phyloP scores from a whole-genome alignment of 2,329 filamentous ascomycete species.

The Apiospora phragmitis region DNA sequence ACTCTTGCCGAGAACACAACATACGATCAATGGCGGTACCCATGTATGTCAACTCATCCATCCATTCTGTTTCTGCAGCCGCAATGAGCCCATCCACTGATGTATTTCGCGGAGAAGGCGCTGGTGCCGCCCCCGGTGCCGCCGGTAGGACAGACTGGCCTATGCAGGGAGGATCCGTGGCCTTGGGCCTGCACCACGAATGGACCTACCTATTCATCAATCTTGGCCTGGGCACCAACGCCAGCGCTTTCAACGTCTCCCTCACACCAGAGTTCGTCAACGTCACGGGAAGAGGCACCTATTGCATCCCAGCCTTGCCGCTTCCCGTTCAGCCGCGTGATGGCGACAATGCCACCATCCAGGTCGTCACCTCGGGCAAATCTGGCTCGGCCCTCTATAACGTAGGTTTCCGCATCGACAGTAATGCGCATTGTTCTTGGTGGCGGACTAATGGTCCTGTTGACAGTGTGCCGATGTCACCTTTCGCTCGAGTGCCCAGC shows the following conservation, averaged over 20 bases:
- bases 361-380: slow-evolving; percentile 66
- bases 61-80: background rate
- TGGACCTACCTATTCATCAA: slow-evolving; percentile 57
- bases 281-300: slow-evolving; percentile 60
- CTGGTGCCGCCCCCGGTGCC: slow-evolving; percentile 43
- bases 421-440: background rate
- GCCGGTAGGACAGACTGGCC: slow-evolving; percentile 56
- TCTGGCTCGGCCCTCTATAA: slow-evolving; percentile 66
- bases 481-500: slow-evolving; percentile 54
- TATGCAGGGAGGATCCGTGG: slow-evolving; percentile 47
- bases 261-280: slow-evolving; percentile 61
- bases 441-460: background rate
- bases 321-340: slow-evolving; percentile 57
- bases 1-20: slow-evolving; percentile 40
- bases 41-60: slow-evolving; percentile 42
- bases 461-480: slow-evolving; percentile 73
- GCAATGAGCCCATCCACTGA: background rate
- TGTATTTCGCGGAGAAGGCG: slow-evolving; percentile 36
- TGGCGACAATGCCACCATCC: slow-evolving; percentile 65
- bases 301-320: slow-evolving; percentile 63
- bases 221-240: slow-evolving; percentile 49
- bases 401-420: slow-evolving; percentile 37
- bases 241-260: slow-evolving; percentile 68
- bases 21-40: slow-evolving; percentile 51
- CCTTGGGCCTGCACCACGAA: slow-evolving; percentile 50